These are phyloP conservation scores for Hylodesmum podocarpum DNA, from an alignment of 306 rosid species.

Conservation along the genomic window DNA sequence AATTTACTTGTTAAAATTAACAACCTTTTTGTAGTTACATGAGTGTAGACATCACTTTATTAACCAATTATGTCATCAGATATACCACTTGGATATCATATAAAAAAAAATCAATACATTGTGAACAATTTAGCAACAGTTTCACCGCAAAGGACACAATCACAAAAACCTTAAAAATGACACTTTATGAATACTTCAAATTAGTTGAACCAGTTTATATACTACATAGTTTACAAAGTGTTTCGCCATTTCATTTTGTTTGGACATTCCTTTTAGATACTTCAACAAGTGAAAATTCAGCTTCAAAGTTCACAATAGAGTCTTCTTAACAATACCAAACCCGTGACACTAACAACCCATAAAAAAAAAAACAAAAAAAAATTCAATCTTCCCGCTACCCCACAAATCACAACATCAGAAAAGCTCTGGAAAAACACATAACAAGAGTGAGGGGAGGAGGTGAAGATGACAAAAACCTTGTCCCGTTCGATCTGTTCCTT, in stretches of 20 bases:
- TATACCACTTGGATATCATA: not conserved
- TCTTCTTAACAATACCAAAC: not conserved
- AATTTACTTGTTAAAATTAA: not conserved
- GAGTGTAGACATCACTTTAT: not conserved
- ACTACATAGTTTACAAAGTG: not conserved
- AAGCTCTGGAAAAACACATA: not conserved
- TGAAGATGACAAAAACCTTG: constrained; percentile 54
- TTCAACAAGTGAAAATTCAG: not conserved
- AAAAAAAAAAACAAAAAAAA: not conserved
- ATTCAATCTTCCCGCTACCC: constrained; percentile 16
- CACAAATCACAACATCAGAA: not conserved
- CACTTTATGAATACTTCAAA: not conserved
- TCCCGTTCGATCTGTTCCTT: constrained; percentile 92
- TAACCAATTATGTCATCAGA: not conserved
- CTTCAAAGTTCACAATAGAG: not conserved
- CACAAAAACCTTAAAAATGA: not conserved
- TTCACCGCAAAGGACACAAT: not conserved
- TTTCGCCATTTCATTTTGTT: not conserved
- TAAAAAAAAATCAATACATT: not conserved
- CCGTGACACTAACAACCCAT: not conserved
- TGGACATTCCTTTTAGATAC: not conserved
- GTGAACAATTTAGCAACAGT: not conserved
- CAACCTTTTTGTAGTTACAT: not conserved
- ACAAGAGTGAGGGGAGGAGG: not conserved
- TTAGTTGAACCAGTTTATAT: not conserved